These are phyloP conservation scores for Kickxella alabastrina DNA, from an alignment of 192 early-diverging fungal genomes.

Conservation along the genomic window DNA sequence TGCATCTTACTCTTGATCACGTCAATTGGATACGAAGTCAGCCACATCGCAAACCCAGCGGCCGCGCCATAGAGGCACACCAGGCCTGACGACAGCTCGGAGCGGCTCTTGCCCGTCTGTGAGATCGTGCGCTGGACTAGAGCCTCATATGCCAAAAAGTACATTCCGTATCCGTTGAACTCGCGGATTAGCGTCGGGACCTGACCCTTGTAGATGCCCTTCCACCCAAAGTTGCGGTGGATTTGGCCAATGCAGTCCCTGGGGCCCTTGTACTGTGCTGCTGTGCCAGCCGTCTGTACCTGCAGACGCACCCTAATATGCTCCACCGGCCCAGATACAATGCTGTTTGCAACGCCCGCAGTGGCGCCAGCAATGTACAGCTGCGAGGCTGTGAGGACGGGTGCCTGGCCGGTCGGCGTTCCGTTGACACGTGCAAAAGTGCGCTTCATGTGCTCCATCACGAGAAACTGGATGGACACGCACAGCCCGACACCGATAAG, in stretches of 20 bases:
- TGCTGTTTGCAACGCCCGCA: constrained; percentile 83
- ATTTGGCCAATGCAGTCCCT: constrained; percentile 81
- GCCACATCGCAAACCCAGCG: constrained; percentile 81
- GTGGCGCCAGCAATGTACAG: constrained; percentile 83
- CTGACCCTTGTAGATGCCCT: constrained; percentile 90
- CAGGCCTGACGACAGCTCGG: constrained; percentile 70
- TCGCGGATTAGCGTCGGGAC: constrained; percentile 80
- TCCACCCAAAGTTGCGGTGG: constrained; percentile 66
- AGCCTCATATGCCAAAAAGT: constrained; percentile 91
- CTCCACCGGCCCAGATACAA: constrained; percentile 91
- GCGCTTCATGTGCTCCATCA: constrained; percentile 85
- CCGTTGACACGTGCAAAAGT: constrained; percentile 61
- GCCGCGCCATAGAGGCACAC: constrained; percentile 79
- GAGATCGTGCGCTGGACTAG: constrained; percentile 76
- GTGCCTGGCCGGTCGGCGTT: constrained; percentile 36
- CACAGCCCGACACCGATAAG: constrained; percentile 91
- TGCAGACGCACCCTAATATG: constrained; percentile 94
- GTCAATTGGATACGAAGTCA: constrained; percentile 89
- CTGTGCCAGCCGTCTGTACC: constrained; percentile 70
- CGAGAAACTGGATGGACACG: constrained; percentile 96
- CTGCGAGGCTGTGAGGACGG: constrained; percentile 66
- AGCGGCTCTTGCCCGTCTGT: constrained; percentile 55
- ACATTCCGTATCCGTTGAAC: constrained; percentile 89
- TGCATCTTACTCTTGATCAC: constrained; percentile 94
- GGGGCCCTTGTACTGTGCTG: constrained; percentile 66